These are phyloP conservation scores for Hanseniaspora guilliermondii DNA, from an alignment of 805 yeast species.

Conservation along the genomic window DNA sequence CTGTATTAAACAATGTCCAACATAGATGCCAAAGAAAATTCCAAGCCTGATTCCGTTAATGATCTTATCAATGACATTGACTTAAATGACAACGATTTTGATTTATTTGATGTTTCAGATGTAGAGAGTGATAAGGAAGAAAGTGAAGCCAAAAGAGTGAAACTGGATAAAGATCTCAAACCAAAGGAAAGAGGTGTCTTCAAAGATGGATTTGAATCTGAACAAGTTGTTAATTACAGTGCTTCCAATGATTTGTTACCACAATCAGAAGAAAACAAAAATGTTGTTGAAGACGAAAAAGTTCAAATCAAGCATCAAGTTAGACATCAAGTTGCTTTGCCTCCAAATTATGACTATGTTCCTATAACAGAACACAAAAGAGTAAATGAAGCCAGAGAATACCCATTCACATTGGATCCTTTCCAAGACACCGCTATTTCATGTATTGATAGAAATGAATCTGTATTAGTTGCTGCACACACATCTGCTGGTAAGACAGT, in stretches of 20 bases:
- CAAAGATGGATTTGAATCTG: slow-evolving; percentile 76
- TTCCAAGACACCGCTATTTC: slow-evolving; percentile 95
- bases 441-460: slow-evolving; percentile 87
- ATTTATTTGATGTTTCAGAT: slow-evolving; percentile 16
- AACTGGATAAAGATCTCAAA: slow-evolving; percentile 19
- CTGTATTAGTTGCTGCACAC: slow-evolving; percentile 93
- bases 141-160: slow-evolving; percentile 8
- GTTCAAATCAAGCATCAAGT: slow-evolving; percentile 82
- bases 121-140: slow-evolving; percentile 19
- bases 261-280: slow-evolving; percentile 13
- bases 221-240: slow-evolving; percentile 79
- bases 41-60: neutral
- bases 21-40: neutral
- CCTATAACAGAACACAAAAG: slow-evolving; percentile 86
- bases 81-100: slow-evolving; percentile 12
- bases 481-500: slow-evolving; percentile 97
- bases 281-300: slow-evolving; percentile 30
- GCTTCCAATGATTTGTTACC: slow-evolving; percentile 61
- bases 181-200: slow-evolving; percentile 37
- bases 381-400: slow-evolving; percentile 65
- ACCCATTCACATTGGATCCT: slow-evolving; percentile 90
- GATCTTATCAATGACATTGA: slow-evolving; percentile 23
- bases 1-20: neutral
- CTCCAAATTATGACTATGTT: slow-evolving; percentile 75
- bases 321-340: slow-evolving; percentile 94